Evolutionary conservation across 2,329 filamentous ascomycete genomes (phyloP), one percentile per base, ranked within the genome.

Genomic region (Aspergillus ustus): DNA sequence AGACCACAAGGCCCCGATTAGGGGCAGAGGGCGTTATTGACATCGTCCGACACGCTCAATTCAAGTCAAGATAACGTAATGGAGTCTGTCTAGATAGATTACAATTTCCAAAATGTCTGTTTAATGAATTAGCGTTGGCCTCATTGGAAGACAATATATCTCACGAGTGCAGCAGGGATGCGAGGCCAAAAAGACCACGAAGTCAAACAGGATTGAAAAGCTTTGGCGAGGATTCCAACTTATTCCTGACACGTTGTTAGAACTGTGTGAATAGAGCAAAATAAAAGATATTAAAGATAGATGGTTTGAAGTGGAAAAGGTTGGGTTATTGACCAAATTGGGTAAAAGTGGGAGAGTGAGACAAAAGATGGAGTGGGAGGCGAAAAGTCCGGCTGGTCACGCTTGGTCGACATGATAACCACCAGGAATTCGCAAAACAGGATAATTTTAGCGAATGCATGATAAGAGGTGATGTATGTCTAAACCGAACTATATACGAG

Each of bases 1-100:
- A 95, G 54, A 97, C 89, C 22, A 93, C 91, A 61, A 96, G 89
- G 62, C 89, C 89, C 63, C 76, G 69, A 46, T 76, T 77, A 2
- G 68, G 57, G 17, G 59, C 31, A 5, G 67, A 40, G 44, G 67
- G 34, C 29, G 57, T 55, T 7, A 54, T 58, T 43, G 63, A 52
- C 63, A 68, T 67, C 15, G 13, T 17, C 19, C 5, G 15, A 15
- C 11, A 40, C 9, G 11, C 8, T 13, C 11, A 40, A 5, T 2
- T 13, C 15, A 5, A 37, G 34, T 40, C 34, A 11, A 40, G 34
- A 15, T 40, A 11, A 2, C 3, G 8, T 37, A 15, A 13, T 15
- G 11, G 8, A 40, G 5, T 2, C 5, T 2, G 9, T 40, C 13
- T 40, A 15, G 8, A 15, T 15, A 40, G 9, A 40, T 40, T 15